A percentile compares a stretch with the other conserved stretches of the same genome.
These are phyloP conservation scores for Orbilia quercus DNA, from an alignment of 2,329 filamentous ascomycete species.

Conservation along the genomic window DNA sequence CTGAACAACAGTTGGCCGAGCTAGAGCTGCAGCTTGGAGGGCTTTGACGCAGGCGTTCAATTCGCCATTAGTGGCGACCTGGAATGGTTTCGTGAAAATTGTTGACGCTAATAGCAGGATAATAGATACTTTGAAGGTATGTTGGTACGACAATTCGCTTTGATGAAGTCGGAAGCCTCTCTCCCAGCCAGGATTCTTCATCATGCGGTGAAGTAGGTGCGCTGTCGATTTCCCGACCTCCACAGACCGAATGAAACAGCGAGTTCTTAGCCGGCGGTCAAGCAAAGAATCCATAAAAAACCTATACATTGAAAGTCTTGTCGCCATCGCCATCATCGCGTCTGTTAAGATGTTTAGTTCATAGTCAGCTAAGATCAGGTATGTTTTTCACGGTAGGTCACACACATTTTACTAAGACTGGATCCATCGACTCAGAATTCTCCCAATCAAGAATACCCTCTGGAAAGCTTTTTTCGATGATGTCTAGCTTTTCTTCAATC, in stretches of 20 bases:
- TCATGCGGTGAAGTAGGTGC: slow-evolving; percentile 58
- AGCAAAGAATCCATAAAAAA: slow-evolving; percentile 59
- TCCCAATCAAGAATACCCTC: slow-evolving; percentile 56
- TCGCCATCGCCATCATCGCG: slow-evolving; percentile 51
- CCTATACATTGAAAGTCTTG: slow-evolving; percentile 59
- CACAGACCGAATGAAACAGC: slow-evolving; percentile 59
- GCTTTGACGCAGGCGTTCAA: slow-evolving; percentile 57
- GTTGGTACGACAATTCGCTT: slow-evolving; percentile 59
- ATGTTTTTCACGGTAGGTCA: not conserved
- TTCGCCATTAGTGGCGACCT: slow-evolving; percentile 57
- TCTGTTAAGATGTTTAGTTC: slow-evolving; percentile 19
- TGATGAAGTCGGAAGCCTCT: slow-evolving; percentile 57
- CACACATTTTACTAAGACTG: slow-evolving; percentile 58
- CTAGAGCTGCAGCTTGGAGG: slow-evolving; percentile 55
- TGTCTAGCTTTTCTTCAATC: slow-evolving; percentile 51
- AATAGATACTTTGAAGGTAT: slow-evolving; percentile 59
- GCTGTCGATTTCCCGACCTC: slow-evolving; percentile 59
- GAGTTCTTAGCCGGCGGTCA: slow-evolving; percentile 57
- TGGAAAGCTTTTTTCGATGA: slow-evolving; percentile 43
- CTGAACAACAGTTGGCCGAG: slow-evolving; percentile 50
- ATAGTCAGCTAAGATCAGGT: not conserved
- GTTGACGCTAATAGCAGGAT: slow-evolving; percentile 59
- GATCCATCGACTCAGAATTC: slow-evolving; percentile 57
- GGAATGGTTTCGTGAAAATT: slow-evolving; percentile 58
- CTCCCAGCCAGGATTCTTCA: slow-evolving; percentile 57